Conservation (phyloP, 306 rosid genomes). For the Argentina anserina region DNA sequence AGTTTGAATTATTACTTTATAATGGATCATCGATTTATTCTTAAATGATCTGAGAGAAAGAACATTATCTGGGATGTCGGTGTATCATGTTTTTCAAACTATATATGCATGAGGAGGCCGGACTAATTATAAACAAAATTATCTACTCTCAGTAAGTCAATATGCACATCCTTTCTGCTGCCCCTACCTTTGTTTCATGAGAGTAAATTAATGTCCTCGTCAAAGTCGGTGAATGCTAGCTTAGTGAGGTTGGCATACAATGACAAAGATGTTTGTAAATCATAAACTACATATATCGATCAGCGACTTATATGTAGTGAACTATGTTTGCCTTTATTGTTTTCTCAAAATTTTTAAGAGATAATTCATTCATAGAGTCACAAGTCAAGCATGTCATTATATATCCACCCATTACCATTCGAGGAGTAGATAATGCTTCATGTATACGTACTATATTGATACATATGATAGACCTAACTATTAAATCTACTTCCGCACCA, state of each 20-base stretch:
- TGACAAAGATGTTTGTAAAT: not conserved
- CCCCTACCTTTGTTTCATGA: slow-evolving; percentile 29
- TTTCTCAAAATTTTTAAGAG: too few species aligned
- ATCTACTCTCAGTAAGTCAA: not conserved
- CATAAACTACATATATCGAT: too few species aligned
- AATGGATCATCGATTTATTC: not conserved
- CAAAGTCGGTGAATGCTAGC: not conserved
- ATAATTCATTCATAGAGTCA: too few species aligned
- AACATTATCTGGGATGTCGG: not conserved
- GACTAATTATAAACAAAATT: not conserved
- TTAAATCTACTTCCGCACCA: too few species aligned
- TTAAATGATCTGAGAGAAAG: not conserved
- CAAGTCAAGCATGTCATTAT: too few species aligned
- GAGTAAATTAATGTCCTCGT: not conserved
- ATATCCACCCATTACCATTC: too few species aligned
- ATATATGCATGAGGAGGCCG: not conserved
- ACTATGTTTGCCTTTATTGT: too few species aligned
- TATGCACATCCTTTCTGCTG: not conserved
- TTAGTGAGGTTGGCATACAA: slow-evolving; percentile 19
- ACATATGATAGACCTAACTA: too few species aligned
- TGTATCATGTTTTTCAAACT: not conserved
- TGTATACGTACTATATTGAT: too few species aligned
- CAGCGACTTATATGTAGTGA: too few species aligned
- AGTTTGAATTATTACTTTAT: too few species aligned
- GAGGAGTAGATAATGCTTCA: too few species aligned